Evolutionary conservation across 208 protist genomes (phyloP), one percentile per base, ranked within the genome.

Genomic region (Trypanosoma congolense): DNA sequence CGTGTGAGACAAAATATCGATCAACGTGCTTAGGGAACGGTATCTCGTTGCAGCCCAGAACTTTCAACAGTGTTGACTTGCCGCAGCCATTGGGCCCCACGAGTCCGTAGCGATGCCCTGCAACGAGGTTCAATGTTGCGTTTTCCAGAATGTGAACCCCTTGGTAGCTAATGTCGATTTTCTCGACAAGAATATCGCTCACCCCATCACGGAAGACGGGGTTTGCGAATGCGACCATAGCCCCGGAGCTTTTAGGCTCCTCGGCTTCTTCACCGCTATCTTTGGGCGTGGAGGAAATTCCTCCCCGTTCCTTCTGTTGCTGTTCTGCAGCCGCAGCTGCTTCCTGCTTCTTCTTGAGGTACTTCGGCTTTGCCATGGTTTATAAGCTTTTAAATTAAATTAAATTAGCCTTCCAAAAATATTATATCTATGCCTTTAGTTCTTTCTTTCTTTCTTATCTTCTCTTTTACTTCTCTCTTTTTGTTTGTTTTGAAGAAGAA

Each of bases 1-100:
- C 97, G 56, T 99, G 96, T 42, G 97, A 96, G 21, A 99, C 89
- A 73, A 97, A 97, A 70, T 97, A 92, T 33, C 98, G 87, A 53
- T 97, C 76, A 1, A 98, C 77, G 75, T 97, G 81, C 19, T 82
- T 75, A 0, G 97, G 96, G 42, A 98, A 96, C 2, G 80, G 83
- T 40, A 98, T 96, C 50, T 88, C 83, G 50, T 87, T 67, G 56
- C 33, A 93, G 22, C 80, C 90, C 9, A 97, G 71, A 24, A 84
- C 82, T 12, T 78, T 70, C 60, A 97, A 74, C 56, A 97, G 70
- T 19, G 89, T 96, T 4, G 93, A 96, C 77, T 97, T 97, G 46
- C 93, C 93, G 51, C 87, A 92, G 6, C 93, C 93, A 63, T 96
- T 97, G 4, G 82, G 71, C 2, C 85, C 93, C 6, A 97, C 83